Evolutionary conservation across 768 basidiomycete genomes (phyloP).

Genomic region (Strobilomyces dryophilus): DNA sequence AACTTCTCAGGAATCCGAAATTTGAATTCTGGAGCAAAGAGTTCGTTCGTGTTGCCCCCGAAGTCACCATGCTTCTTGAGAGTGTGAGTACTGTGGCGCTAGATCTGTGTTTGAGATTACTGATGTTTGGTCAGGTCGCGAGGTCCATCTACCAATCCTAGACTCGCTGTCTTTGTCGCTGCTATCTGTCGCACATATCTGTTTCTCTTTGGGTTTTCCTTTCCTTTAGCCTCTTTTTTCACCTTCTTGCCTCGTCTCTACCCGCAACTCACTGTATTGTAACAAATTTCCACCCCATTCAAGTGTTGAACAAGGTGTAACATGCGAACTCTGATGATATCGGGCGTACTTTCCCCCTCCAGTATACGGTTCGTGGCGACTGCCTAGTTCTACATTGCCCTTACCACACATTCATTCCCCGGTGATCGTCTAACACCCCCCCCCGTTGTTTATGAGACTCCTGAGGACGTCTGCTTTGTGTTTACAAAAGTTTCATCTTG

Average conservation of each 20-base stretch:
- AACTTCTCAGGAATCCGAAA: slow-evolving; percentile 84
- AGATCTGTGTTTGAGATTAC: background rate
- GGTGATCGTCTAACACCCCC: slow-evolving; percentile 8
- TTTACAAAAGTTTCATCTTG: slow-evolving; percentile 22
- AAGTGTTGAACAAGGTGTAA: slow-evolving; percentile 57
- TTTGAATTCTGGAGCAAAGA: slow-evolving; percentile 91
- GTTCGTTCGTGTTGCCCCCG: slow-evolving; percentile 80
- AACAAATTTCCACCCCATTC: slow-evolving; percentile 51
- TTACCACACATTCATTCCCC: slow-evolving; percentile 10
- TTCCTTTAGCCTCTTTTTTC: slow-evolving; percentile 11
- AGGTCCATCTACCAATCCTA: slow-evolving; percentile 75
- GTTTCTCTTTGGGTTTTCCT: slow-evolving; percentile 57
- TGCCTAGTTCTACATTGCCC: slow-evolving; percentile 10
- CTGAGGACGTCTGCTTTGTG: background rate
- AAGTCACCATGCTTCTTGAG: slow-evolving; percentile 81
- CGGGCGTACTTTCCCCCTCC: slow-evolving; percentile 16
- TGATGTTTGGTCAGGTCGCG: slow-evolving; percentile 52
- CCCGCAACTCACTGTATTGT: slow-evolving; percentile 79
- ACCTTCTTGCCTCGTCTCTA: slow-evolving; percentile 24
- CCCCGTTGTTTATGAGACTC: slow-evolving; percentile 16
- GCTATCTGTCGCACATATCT: slow-evolving; percentile 83
- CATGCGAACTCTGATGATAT: slow-evolving; percentile 43
- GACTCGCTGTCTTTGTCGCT: slow-evolving; percentile 55
- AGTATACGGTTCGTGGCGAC: slow-evolving; percentile 12
- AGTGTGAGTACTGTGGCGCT: slow-evolving; percentile 49